Percentiles rank a stretch among this genome's conserved stretches.
phyloP scores from a whole-genome alignment of 2,329 filamentous ascomycete species.

The Talaromyces sp. region DNA sequence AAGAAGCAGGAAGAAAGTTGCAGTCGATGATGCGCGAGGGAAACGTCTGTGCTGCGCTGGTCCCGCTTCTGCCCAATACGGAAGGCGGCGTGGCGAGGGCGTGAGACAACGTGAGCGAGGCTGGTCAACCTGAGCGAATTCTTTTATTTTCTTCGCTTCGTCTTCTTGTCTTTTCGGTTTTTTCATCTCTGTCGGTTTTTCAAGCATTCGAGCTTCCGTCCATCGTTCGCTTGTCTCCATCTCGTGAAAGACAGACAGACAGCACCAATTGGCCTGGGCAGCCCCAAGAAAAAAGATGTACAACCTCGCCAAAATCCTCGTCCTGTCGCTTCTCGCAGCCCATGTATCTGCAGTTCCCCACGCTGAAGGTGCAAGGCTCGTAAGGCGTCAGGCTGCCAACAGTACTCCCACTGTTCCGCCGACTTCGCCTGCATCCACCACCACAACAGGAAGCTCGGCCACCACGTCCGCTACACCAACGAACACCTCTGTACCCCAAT shows the following conservation, averaged over 20 bases:
- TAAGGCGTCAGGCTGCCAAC: slow-evolving; percentile 3
- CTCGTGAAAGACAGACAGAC: not conserved
- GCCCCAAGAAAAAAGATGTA: slow-evolving; percentile 1
- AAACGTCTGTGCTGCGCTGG: not conserved
- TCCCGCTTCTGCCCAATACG: not conserved
- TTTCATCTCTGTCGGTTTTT: not conserved
- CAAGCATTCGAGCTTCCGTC: not conserved
- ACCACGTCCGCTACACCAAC: not conserved
- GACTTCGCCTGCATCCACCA: not conserved
- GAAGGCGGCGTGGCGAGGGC: not conserved
- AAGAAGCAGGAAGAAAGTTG: not conserved
- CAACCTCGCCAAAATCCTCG: not conserved
- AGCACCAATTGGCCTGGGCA: not conserved
- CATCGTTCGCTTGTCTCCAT: not conserved
- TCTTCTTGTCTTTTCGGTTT: not conserved
- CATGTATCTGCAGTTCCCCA: slow-evolving; percentile 3
- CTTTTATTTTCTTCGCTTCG: not conserved
- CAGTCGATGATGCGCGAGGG: not conserved
- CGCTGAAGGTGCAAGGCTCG: not conserved
- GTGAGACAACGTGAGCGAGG: not conserved
- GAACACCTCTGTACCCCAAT: not conserved
- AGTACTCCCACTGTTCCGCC: slow-evolving; percentile 2
- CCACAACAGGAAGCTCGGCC: not conserved
- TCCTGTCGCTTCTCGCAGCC: slow-evolving; percentile 5
- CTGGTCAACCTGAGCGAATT: not conserved